Base-by-base conservation (phyloP, 2,329 filamentous ascomycete genomes). In the Calonectria montana region DNA sequence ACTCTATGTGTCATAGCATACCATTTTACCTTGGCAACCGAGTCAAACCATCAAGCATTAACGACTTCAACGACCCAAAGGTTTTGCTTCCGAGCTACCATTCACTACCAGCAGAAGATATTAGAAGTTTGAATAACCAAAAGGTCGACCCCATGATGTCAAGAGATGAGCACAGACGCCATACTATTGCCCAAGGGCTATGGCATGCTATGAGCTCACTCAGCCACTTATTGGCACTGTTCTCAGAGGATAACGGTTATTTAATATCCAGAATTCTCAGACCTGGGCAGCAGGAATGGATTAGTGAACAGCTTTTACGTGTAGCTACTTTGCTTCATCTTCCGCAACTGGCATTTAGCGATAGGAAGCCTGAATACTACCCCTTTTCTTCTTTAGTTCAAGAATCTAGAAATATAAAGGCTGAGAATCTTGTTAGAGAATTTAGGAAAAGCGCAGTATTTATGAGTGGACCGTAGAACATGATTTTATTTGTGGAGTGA, bases 21-120 rank as follows among this genome's bases (percentile, higher is more conserved):
- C 74, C 74, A 0, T 77, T 76, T 13, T 77, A 77, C 35, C 72
- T 77, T 2, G 75, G 75, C 0, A 76, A 72, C 3, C 57, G 69
- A 5, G 43, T 12, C 5, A 35, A 23, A 10, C 41, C 25, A 0
- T n/a, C 47, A 41, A 41, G 21, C 16, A 29, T 65, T 18, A 7
- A 31, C 16, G 63, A 65, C 18, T 53, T 65, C 13, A 21, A 31
- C 5, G 47, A 65, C 47, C 35, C 47, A 21, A 10, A 5, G 2
- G 5, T 65, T 23, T 15, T 53, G 29, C 9, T 55, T 29, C 63
- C 63, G 10, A 65, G 47, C 25, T 18, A 65, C 18, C 25, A 65
- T 39, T 48, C 8, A 31, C 16, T 64, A 4, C 2, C 21, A 37
- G 12, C 13, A 21, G 31, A 35, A 7, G 53, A 59, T 39, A 12